These are phyloP conservation scores for Zymoseptoria tritici DNA, from an alignment of 2,329 filamentous ascomycete genomes.

Conservation along the genomic window DNA sequence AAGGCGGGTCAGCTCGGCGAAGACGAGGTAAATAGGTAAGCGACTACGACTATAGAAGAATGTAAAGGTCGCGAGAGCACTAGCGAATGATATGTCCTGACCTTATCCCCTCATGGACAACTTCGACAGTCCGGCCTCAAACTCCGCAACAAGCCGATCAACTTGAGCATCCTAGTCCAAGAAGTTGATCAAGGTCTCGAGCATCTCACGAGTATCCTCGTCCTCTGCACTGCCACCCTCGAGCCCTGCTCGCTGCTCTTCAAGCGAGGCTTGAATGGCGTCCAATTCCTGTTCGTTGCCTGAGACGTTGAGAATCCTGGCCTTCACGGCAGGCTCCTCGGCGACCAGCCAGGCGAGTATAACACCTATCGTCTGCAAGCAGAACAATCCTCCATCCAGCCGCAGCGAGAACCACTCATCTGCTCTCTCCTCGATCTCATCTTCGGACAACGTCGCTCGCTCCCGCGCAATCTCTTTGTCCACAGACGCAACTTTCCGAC, in stretches of 20 bases:
- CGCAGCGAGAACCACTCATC: constrained; percentile 67
- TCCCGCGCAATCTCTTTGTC: constrained; percentile 57
- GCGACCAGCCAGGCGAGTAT: constrained; percentile 85
- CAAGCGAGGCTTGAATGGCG: constrained; percentile 59
- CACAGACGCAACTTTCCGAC: constrained; percentile 52
- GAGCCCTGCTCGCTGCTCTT: constrained; percentile 58
- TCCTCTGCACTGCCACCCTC: constrained; percentile 48
- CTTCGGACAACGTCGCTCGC: constrained; percentile 46
- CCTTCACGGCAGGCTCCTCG: constrained; percentile 71
- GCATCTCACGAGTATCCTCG: constrained; percentile 52
- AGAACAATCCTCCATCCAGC: constrained; percentile 78
- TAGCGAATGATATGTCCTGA: neutral
- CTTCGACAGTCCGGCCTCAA: neutral
- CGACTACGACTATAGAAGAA: neutral
- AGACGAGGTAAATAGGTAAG: neutral
- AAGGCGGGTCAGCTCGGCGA: neutral
- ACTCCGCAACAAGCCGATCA: neutral
- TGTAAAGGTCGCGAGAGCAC: neutral
- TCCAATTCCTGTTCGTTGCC: constrained; percentile 61
- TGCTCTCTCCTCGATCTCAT: constrained; percentile 55
- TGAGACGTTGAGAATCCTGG: constrained; percentile 56
- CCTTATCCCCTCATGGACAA: neutral
- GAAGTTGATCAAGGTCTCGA: constrained; percentile 51
- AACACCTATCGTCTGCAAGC: constrained; percentile 74
- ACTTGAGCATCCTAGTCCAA: constrained; percentile 1